These are phyloP conservation scores for Hyaloscypha hepaticicola DNA, from an alignment of 495 filamentous ascomycete genomes.

Conservation along the genomic window DNA sequence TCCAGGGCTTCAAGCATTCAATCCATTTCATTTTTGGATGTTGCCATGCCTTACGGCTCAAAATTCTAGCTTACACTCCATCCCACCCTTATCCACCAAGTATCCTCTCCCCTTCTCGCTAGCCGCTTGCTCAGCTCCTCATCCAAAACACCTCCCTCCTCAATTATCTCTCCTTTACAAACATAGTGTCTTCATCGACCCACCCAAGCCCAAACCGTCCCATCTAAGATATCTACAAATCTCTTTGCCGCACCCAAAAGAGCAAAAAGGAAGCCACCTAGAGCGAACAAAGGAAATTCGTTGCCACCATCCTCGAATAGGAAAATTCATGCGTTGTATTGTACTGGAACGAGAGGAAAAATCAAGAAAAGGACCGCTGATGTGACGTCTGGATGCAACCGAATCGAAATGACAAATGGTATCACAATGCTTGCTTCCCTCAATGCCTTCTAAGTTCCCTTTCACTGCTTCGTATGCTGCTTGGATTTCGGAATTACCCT, in stretches of 20 bases:
- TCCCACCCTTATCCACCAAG: not conserved
- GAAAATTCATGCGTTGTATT: not conserved
- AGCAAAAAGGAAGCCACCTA: not conserved
- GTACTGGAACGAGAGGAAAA: not conserved
- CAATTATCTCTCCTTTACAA: constrained; percentile 1
- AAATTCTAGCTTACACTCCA: constrained; percentile 16
- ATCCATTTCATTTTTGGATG: not conserved
- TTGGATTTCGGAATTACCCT: not conserved
- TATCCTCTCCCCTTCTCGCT: not conserved
- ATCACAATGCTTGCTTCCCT: constrained; percentile 23
- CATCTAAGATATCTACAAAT: not conserved
- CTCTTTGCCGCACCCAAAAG: not conserved
- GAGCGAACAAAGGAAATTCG: not conserved
- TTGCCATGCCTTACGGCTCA: not conserved
- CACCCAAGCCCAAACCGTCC: not conserved
- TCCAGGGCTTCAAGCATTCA: constrained; percentile 2
- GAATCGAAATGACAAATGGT: constrained; percentile 22
- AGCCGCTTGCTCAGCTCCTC: not conserved
- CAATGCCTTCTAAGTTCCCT: not conserved
- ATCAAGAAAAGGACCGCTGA: not conserved
- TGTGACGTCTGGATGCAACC: not conserved
- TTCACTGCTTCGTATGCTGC: not conserved
- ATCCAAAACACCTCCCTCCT: constrained; percentile 1
- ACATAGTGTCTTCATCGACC: not conserved
- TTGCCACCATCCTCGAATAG: not conserved